These are phyloP conservation scores for Sporormia fimetaria DNA, from an alignment of 495 filamentous ascomycete genomes.

Conservation along the genomic window DNA sequence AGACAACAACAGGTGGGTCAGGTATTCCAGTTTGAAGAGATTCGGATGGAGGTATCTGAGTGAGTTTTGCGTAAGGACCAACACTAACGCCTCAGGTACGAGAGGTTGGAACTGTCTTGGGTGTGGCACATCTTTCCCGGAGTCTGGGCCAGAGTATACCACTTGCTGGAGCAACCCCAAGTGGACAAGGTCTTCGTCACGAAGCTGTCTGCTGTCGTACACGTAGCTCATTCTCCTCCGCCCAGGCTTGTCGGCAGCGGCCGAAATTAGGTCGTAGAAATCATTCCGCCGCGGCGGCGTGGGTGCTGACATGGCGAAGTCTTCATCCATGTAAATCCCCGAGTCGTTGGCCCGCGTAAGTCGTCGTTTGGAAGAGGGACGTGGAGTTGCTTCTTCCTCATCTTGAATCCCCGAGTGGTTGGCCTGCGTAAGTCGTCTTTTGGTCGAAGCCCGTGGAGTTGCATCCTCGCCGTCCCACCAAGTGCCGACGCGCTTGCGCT, in stretches of 20 bases:
- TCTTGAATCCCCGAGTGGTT: not conserved
- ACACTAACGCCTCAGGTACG: too few relatives aligned
- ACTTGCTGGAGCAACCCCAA: not conserved
- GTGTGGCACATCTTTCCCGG: not conserved
- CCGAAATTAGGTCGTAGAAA: too few relatives aligned
- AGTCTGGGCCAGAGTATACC: not conserved
- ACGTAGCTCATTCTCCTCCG: too few relatives aligned
- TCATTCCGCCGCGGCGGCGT: too few relatives aligned
- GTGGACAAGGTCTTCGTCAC: conserved; percentile 4
- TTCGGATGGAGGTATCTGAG: not conserved
- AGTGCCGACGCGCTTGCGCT: conserved; percentile 6
- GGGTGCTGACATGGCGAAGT: not conserved
- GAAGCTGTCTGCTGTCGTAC: not conserved
- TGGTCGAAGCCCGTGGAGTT: not conserved
- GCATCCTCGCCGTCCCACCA: conserved; percentile 3
- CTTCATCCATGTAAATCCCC: conserved; percentile 2
- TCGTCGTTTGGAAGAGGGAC: too few relatives aligned
- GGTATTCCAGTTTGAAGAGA: conserved; percentile 9
- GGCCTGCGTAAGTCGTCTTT: too few relatives aligned
- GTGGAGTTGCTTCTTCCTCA: conserved; percentile 2
- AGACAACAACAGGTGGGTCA: conserved; percentile 6
- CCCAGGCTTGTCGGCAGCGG: too few relatives aligned
- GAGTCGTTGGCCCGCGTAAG: conserved; percentile 5
- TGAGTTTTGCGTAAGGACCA: conserved; percentile 7
- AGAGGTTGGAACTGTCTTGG: too few relatives aligned